Evolutionary conservation across 2,329 filamentous ascomycete genomes (phyloP).

Genomic region (Neonectria neomacrospora): DNA sequence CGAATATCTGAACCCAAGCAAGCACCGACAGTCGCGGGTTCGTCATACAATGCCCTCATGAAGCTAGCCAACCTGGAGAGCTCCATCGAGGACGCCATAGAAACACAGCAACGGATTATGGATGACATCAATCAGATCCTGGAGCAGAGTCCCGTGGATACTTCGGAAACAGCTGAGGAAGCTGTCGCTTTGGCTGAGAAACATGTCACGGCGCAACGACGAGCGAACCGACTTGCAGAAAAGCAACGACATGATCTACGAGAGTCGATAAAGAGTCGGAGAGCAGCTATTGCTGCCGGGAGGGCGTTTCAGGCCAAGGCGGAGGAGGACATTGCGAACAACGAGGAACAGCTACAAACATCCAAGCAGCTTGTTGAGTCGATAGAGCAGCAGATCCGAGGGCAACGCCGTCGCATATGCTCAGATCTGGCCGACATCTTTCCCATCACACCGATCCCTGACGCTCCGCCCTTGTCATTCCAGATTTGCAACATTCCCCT

Average conservation of each 20-base stretch:
- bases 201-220: constrained; percentile 72
- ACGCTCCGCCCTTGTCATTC: constrained; percentile 76
- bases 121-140: constrained; percentile 78
- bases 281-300: constrained; percentile 74
- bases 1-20: constrained; percentile 63
- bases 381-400: constrained; percentile 75
- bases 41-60: constrained; percentile 90
- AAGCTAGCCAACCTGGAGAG: constrained; percentile 87
- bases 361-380: constrained; percentile 65
- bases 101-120: constrained; percentile 78
- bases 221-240: constrained; percentile 70
- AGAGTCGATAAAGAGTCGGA: constrained; percentile 72
- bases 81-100: constrained; percentile 89
- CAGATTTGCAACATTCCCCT: constrained; percentile 82
- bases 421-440: constrained; percentile 84
- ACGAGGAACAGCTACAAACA: constrained; percentile 66
- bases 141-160: constrained; percentile 53
- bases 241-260: constrained; percentile 74
- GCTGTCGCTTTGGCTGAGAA: constrained; percentile 59
- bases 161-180: constrained; percentile 62
- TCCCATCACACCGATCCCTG: constrained; percentile 74
- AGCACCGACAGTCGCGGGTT: constrained; percentile 67
- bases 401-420: constrained; percentile 89
- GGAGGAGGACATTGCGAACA: constrained; percentile 70
- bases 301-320: constrained; percentile 68